Percentiles rank a stretch among this genome's conserved stretches.
Evolutionary conservation across 106 monocot genomes (phyloP).

Genomic region (Chionographis japonica): DNA sequence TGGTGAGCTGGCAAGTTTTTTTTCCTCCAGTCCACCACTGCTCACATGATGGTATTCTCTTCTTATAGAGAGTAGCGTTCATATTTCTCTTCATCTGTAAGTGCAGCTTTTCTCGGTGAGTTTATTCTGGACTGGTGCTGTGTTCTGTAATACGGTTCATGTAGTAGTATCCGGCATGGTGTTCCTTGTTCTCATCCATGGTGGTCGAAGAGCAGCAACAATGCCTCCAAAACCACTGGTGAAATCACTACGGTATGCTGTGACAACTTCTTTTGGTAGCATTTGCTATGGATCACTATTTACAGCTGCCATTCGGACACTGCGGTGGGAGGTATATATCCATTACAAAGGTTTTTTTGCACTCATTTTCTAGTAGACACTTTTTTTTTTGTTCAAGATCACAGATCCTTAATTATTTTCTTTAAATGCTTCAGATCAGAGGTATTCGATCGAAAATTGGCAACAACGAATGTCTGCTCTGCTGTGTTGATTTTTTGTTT

Average conservation of each 20-base stretch:
- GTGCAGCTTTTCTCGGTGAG: slow-evolving; percentile 89
- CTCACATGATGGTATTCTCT: not conserved
- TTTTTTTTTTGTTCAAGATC: not conserved
- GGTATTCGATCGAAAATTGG: slow-evolving; percentile 93
- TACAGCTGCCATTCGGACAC: slow-evolving; percentile 91
- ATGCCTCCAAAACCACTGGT: slow-evolving; percentile 72
- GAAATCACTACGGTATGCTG: slow-evolving; percentile 65
- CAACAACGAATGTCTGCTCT: slow-evolving; percentile 93
- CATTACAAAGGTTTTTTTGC: not conserved
- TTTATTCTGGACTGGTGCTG: slow-evolving; percentile 99
- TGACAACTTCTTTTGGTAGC: slow-evolving; percentile 96
- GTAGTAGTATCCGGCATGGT: slow-evolving; percentile 97
- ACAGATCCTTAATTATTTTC: not conserved
- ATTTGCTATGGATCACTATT: slow-evolving; percentile 99
- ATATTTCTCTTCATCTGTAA: slow-evolving; percentile 9
- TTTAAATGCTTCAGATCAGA: slow-evolving; percentile 58
- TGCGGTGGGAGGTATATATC: slow-evolving; percentile 83
- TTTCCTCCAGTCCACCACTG: slow-evolving; percentile 11
- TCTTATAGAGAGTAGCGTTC: not conserved
- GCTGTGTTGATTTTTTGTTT: slow-evolving; percentile 96
- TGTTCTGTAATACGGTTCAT: slow-evolving; percentile 92
- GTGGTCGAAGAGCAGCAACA: slow-evolving; percentile 48
- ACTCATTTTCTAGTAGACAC: not conserved
- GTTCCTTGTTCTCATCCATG: slow-evolving; percentile 89
- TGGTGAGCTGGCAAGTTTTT: slow-evolving; percentile 99